Conservation (phyloP, 495 filamentous ascomycete species). For the Penicillium nucicola region DNA sequence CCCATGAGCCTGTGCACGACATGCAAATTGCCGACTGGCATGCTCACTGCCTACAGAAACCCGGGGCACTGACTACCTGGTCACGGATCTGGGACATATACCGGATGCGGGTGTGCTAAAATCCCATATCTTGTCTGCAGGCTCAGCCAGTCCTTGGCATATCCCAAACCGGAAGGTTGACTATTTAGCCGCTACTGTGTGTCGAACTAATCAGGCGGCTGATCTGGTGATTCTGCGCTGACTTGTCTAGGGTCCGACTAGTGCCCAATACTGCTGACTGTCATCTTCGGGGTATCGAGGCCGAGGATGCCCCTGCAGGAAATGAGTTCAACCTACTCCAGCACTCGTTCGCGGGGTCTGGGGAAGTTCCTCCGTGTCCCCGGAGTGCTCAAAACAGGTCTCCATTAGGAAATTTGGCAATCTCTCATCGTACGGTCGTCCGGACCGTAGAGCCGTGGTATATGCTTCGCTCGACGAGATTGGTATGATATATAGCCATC, state of each 20-base stretch:
- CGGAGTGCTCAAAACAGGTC: conserved; percentile 15
- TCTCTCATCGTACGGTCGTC: conserved; percentile 3
- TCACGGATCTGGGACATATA: conserved; percentile 11
- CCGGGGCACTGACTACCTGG: conserved; percentile 6
- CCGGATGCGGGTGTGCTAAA: background rate
- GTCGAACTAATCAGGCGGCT: background rate
- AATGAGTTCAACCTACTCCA: background rate
- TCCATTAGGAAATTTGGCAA: conserved; percentile 12
- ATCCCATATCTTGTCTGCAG: background rate
- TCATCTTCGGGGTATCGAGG: background rate
- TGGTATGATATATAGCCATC: background rate
- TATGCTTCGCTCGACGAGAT: background rate
- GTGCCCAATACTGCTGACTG: background rate
- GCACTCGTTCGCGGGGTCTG: background rate
- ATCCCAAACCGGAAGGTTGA: background rate
- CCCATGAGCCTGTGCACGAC: background rate
- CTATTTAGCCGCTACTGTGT: conserved; percentile 10
- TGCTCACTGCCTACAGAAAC: conserved; percentile 6
- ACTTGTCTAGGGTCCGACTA: background rate
- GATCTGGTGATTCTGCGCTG: background rate
- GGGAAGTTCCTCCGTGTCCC: conserved; percentile 24
- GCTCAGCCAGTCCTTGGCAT: background rate
- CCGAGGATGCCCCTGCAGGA: conserved; percentile 1
- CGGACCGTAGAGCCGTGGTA: conserved; percentile 15
- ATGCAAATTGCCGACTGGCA: conserved; percentile 10